These are phyloP conservation scores for Helicostylum pulchrum DNA, from an alignment of 192 early-diverging fungal genomes.

Conservation along the genomic window DNA sequence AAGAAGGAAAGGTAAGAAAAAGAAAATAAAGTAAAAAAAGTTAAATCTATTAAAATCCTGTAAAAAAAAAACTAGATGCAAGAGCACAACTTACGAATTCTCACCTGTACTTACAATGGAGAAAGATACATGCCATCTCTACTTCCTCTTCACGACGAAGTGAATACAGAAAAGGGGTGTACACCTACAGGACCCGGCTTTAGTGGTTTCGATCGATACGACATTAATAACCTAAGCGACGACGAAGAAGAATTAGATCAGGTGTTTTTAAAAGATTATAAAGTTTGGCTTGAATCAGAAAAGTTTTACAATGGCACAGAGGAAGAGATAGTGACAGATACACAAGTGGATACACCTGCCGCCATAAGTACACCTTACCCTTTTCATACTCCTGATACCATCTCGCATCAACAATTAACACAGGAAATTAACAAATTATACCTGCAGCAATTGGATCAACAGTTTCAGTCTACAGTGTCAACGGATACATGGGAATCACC, in stretches of 20 bases:
- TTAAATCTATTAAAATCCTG: slow-evolving; percentile 8
- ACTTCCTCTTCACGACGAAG: not conserved
- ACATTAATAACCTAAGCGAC: not conserved
- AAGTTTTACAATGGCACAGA: not conserved
- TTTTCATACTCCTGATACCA: not conserved
- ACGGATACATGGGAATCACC: not conserved
- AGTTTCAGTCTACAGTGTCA: not conserved
- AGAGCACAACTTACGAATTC: slow-evolving; percentile 58
- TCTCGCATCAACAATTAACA: not conserved
- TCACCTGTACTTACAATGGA: slow-evolving; percentile 62
- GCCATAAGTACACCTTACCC: not conserved
- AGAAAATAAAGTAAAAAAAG: too few relatives aligned
- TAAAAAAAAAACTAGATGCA: slow-evolving; percentile 49
- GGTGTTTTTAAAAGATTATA: slow-evolving; percentile 29
- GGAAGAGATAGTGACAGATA: not conserved
- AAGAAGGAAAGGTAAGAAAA: slow-evolving; percentile 61
- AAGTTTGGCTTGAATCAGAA: not conserved
- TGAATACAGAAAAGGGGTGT: not conserved
- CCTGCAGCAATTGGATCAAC: not conserved
- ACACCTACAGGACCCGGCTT: too few relatives aligned
- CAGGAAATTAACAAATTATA: slow-evolving; percentile 13
- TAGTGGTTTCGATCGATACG: not conserved
- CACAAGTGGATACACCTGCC: not conserved
- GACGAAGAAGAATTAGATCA: slow-evolving; percentile 43
- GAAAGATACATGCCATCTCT: slow-evolving; percentile 33